phyloP scores from a whole-genome alignment of 2,329 filamentous ascomycete species.

The Zasmidium angulare region DNA sequence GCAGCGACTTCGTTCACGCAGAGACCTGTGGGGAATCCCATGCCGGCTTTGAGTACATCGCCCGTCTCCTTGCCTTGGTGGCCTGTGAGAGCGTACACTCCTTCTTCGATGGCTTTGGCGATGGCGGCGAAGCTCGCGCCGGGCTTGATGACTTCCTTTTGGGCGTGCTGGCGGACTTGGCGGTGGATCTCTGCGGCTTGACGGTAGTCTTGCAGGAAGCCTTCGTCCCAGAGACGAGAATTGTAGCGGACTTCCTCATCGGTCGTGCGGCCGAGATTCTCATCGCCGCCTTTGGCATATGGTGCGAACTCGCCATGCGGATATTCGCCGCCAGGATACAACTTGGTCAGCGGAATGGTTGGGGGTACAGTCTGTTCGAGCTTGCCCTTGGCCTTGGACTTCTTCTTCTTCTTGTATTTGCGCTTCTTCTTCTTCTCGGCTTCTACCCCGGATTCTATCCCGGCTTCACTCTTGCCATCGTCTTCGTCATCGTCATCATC shows the following conservation, averaged over 20 bases:
- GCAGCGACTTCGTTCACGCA: conserved; percentile 83
- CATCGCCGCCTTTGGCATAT: conserved; percentile 56
- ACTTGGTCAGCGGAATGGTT: not conserved
- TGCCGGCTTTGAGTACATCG: conserved; percentile 73
- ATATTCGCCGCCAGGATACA: conserved; percentile 46
- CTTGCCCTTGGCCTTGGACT: conserved; percentile 42
- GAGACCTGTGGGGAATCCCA: conserved; percentile 83
- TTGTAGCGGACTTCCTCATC: conserved; percentile 81
- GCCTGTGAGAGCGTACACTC: conserved; percentile 73
- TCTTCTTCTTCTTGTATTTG: conserved; percentile 38
- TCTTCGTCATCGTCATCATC: not conserved
- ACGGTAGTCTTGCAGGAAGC: conserved; percentile 78
- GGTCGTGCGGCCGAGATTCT: conserved; percentile 77
- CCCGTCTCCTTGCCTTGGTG: conserved; percentile 76
- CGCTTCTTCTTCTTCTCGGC: conserved; percentile 74
- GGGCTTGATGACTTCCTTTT: conserved; percentile 73
- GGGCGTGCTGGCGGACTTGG: conserved; percentile 80
- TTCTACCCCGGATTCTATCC: not conserved
- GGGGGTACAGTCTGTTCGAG: conserved; percentile 74
- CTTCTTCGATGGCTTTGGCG: conserved; percentile 82
- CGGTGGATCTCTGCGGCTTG: conserved; percentile 86
- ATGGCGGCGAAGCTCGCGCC: conserved; percentile 79
- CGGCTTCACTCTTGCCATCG: not conserved
- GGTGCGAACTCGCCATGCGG: conserved; percentile 77
- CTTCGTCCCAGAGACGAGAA: conserved; percentile 60